Conservation (phyloP, 129 eudicot genomes). For the Cynara cardunculus region DNA sequence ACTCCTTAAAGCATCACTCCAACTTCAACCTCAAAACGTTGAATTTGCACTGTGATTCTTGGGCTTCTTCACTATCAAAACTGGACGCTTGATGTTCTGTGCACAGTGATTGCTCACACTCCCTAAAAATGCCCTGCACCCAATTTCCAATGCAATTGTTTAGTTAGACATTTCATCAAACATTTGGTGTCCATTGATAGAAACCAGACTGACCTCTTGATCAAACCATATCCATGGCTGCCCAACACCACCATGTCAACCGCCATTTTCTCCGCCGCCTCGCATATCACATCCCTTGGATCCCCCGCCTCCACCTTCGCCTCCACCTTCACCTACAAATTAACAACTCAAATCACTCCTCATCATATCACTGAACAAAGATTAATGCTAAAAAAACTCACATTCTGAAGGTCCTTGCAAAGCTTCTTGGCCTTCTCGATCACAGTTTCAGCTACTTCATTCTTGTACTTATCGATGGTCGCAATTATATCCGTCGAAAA, state of each 20-base stretch:
- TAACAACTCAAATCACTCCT: slow-evolving; percentile 4
- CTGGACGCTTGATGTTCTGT: slow-evolving; percentile 71
- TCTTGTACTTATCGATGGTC: slow-evolving; percentile 41
- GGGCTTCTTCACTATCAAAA: slow-evolving; percentile 77
- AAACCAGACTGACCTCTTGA: slow-evolving; percentile 45
- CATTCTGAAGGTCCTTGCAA: slow-evolving; percentile 36
- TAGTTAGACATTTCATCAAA: not conserved
- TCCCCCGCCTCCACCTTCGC: slow-evolving; percentile 57
- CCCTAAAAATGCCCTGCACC: slow-evolving; percentile 72
- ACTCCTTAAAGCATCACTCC: not conserved
- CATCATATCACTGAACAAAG: too few relatives aligned
- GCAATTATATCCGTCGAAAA: slow-evolving; percentile 39
- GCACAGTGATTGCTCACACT: slow-evolving; percentile 94
- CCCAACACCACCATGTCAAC: slow-evolving; percentile 81
- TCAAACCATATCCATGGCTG: slow-evolving; percentile 78
- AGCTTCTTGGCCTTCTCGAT: slow-evolving; percentile 44
- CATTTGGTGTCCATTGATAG: not conserved
- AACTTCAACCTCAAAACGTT: not conserved
- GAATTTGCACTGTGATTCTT: slow-evolving; percentile 2
- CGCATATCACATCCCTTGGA: slow-evolving; percentile 77
- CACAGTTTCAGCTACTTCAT: slow-evolving; percentile 39
- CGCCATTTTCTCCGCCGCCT: slow-evolving; percentile 54
- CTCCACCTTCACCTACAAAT: slow-evolving; percentile 68
- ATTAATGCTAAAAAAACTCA: not conserved
- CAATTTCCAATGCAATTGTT: not conserved